These are phyloP conservation scores for Trichosporon sp. DNA, from an alignment of 1,284 basidiomycete genomes.

Conservation along the genomic window DNA sequence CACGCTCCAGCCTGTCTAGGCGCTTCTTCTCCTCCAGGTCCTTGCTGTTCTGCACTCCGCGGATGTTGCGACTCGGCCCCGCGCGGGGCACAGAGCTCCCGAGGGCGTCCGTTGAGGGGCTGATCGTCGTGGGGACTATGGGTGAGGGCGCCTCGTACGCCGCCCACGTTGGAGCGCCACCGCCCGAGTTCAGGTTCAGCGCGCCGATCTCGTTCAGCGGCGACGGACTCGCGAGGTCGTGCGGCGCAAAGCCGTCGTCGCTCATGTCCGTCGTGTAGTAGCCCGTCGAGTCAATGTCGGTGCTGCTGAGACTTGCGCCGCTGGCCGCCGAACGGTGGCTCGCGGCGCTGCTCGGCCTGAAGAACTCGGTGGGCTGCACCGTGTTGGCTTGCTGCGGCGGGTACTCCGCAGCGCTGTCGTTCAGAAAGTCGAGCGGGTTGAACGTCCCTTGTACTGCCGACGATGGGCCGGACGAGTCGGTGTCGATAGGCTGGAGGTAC, in stretches of 20 bases:
- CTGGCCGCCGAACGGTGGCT: conserved; percentile 24
- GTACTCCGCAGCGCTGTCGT: conserved; percentile 20
- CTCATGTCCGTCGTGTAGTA: conserved; percentile 27
- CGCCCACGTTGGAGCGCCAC: not conserved
- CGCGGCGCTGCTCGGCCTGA: conserved; percentile 26
- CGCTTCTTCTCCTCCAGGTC: conserved; percentile 28
- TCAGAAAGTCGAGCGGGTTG: conserved; percentile 30
- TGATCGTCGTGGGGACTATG: conserved; percentile 23
- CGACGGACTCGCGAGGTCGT: conserved; percentile 20
- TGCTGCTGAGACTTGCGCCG: conserved; percentile 24
- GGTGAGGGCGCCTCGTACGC: not conserved
- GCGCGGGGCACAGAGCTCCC: conserved; percentile 20
- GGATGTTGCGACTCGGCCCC: conserved; percentile 9
- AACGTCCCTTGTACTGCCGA: conserved; percentile 21
- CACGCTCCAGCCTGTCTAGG: conserved; percentile 31
- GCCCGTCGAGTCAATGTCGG: conserved; percentile 27
- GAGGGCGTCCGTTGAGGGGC: conserved; percentile 25
- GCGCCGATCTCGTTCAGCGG: conserved; percentile 26
- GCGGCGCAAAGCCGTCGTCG: conserved; percentile 21
- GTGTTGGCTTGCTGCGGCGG: not conserved
- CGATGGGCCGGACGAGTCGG: conserved; percentile 4
- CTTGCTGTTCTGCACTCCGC: not conserved
- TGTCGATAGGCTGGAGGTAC: conserved; percentile 4
- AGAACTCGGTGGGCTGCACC: conserved; percentile 8
- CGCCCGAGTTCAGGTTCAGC: conserved; percentile 23